phyloP scores from a whole-genome alignment of 208 protist genomes.

The Crithidia fasciculata region DNA sequence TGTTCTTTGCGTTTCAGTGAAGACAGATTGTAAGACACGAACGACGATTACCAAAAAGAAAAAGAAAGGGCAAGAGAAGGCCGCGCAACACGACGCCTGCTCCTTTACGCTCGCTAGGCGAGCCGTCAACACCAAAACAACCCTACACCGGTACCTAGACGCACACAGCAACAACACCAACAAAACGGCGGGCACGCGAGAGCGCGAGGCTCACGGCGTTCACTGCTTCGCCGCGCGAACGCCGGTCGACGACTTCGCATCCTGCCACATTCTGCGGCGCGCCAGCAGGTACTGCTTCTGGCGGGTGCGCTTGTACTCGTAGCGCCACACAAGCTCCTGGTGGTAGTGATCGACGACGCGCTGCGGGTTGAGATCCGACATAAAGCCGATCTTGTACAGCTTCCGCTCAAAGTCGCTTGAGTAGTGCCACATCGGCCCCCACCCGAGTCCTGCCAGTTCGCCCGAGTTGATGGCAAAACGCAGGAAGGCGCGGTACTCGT shows the following conservation, averaged over 20 bases:
- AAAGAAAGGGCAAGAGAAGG: too few relatives aligned
- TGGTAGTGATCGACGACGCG: slow-evolving; percentile 92
- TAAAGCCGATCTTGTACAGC: slow-evolving; percentile 93
- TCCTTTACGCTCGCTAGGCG: too few relatives aligned
- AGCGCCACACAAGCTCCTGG: slow-evolving; percentile 91
- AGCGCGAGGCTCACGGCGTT: not conserved
- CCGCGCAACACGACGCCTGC: too few relatives aligned
- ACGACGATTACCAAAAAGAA: too few relatives aligned
- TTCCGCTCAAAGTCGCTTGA: slow-evolving; percentile 92
- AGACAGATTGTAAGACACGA: too few relatives aligned
- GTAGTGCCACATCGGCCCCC: slow-evolving; percentile 92
- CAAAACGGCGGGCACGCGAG: too few relatives aligned
- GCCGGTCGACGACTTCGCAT: not conserved
- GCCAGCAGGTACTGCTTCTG: slow-evolving; percentile 92
- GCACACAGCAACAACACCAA: not conserved
- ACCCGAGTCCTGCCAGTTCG: slow-evolving; percentile 90
- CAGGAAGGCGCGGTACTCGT: slow-evolving; percentile 87
- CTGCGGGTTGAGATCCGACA: slow-evolving; percentile 90
- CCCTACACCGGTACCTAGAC: too few relatives aligned
- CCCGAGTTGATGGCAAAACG: slow-evolving; percentile 92
- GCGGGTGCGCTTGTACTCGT: slow-evolving; percentile 87
- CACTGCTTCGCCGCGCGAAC: slow-evolving; percentile 1
- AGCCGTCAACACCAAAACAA: too few relatives aligned
- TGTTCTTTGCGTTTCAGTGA: too few relatives aligned
- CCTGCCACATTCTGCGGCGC: slow-evolving; percentile 42